Evolutionary conservation across 495 filamentous ascomycete species (phyloP).

Genomic region (Neurospora pannonica): DNA sequence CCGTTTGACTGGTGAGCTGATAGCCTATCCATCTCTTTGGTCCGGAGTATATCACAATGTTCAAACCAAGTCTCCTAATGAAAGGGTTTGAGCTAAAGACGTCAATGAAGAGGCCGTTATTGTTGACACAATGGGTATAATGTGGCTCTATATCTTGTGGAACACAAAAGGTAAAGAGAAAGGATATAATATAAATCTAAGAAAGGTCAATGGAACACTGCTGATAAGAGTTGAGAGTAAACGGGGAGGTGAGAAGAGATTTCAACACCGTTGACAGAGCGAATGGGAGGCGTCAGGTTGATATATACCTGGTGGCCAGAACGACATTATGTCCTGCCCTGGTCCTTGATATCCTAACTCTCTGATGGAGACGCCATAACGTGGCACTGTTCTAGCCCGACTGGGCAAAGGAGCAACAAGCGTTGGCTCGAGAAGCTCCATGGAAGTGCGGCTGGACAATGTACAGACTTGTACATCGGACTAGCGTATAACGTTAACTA

Average conservation of each 20-base stretch:
- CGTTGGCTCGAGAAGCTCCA: neutral
- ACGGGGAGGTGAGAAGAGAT: neutral
- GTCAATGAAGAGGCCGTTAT: neutral
- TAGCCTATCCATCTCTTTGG: neutral
- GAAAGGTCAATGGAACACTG: neutral
- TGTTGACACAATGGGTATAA: neutral
- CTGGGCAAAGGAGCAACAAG: neutral
- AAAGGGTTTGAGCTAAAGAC: neutral
- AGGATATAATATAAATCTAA: neutral
- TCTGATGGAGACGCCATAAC: neutral
- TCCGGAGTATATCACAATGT: neutral
- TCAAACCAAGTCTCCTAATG: neutral
- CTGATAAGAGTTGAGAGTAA: neutral
- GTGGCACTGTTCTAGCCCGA: neutral
- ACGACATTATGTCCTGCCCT: neutral
- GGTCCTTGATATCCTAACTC: neutral
- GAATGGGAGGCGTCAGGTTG: neutral
- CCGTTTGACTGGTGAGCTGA: slow-evolving; percentile 7
- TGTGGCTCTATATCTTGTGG: neutral
- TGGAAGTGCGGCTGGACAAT: neutral
- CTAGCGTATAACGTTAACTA: neutral
- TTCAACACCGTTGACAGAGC: neutral
- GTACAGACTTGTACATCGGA: neutral
- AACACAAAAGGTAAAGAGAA: neutral
- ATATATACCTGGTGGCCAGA: slow-evolving; percentile 3